Evolutionary conservation across 495 filamentous ascomycete genomes (phyloP).

Genomic region (Penicillium arizonense): DNA sequence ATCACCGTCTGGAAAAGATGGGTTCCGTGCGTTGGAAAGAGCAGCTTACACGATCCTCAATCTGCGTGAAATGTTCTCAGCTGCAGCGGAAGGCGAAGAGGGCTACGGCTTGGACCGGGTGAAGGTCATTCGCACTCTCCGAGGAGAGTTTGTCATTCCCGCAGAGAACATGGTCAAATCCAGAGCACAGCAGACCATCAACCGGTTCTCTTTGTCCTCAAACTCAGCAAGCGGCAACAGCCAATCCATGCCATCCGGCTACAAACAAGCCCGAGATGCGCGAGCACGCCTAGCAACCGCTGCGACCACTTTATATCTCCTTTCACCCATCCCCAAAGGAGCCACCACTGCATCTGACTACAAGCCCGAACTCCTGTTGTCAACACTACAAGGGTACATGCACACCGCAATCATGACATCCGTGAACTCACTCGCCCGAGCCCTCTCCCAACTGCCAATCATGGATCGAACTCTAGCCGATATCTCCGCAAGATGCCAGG

Average conservation of each 20-base stretch:
- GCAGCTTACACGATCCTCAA: conserved; percentile 73
- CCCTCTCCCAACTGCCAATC: conserved; percentile 74
- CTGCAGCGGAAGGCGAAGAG: conserved; percentile 63
- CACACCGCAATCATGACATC: conserved; percentile 72
- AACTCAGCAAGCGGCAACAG: conserved; percentile 36
- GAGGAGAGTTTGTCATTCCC: conserved; percentile 63
- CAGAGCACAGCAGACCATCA: conserved; percentile 75
- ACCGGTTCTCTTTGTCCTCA: conserved; percentile 78
- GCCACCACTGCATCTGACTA: conserved; percentile 25
- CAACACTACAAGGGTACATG: conserved; percentile 78
- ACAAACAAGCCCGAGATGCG: conserved; percentile 76
- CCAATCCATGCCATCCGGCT: conserved; percentile 52
- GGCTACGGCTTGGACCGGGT: conserved; percentile 73
- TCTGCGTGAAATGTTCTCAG: conserved; percentile 68
- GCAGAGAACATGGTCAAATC: conserved; percentile 66
- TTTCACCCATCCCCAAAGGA: conserved; percentile 59
- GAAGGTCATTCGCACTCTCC: conserved; percentile 63
- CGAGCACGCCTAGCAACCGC: conserved; percentile 71
- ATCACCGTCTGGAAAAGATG: conserved; percentile 52
- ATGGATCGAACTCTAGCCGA: conserved; percentile 82
- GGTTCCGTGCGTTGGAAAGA: conserved; percentile 73
- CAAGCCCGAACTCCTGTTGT: conserved; percentile 68
- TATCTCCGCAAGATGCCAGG: conserved; percentile 81
- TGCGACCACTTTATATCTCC: conserved; percentile 73
- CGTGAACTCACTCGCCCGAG: conserved; percentile 65